phyloP scores from a whole-genome alignment of 2,329 filamentous ascomycete species.

The Geosmithia morbida region DNA sequence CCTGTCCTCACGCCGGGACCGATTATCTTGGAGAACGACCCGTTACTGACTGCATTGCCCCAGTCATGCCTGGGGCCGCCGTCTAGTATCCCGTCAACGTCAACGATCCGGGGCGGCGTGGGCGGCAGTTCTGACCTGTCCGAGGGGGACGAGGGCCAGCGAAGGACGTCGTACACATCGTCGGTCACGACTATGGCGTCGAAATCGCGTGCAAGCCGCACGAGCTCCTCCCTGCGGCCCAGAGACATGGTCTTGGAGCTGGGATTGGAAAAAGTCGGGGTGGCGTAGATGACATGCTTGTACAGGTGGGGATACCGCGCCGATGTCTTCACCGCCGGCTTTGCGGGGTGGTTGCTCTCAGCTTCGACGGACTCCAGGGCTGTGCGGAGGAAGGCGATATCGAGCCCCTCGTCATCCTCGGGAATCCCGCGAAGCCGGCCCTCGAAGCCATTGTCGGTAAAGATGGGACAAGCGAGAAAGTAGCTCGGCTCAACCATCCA shows the following conservation, averaged over 20 bases:
- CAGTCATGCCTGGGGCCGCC: conserved; percentile 22
- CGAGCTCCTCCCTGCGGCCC: conserved; percentile 36
- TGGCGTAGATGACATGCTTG: conserved; percentile 52
- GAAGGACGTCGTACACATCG: conserved; percentile 59
- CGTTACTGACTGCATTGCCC: conserved; percentile 51
- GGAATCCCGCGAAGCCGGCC: conserved; percentile 40
- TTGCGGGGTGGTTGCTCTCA: neutral
- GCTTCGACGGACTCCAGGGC: neutral
- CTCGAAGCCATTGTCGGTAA: conserved; percentile 45
- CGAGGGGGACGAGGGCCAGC: conserved; percentile 30
- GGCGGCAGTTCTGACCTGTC: conserved; percentile 1
- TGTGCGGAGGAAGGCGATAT: conserved; percentile 6
- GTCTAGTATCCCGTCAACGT: conserved; percentile 31
- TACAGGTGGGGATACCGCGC: conserved; percentile 39
- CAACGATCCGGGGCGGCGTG: conserved; percentile 33
- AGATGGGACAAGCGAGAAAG: conserved; percentile 45
- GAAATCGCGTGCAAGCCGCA: conserved; percentile 44
- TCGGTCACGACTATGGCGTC: conserved; percentile 54
- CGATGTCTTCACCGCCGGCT: neutral
- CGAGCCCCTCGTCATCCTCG: conserved; percentile 30
- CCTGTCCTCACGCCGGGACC: conserved; percentile 48
- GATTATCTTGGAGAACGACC: conserved; percentile 52
- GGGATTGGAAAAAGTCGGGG: conserved; percentile 58
- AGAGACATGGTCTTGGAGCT: conserved; percentile 50
- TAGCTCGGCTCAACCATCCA: conserved; percentile 52